These are phyloP conservation scores for Biscogniauxia marginata DNA, from an alignment of 2,329 filamentous ascomycete species.

Conservation along the genomic window DNA sequence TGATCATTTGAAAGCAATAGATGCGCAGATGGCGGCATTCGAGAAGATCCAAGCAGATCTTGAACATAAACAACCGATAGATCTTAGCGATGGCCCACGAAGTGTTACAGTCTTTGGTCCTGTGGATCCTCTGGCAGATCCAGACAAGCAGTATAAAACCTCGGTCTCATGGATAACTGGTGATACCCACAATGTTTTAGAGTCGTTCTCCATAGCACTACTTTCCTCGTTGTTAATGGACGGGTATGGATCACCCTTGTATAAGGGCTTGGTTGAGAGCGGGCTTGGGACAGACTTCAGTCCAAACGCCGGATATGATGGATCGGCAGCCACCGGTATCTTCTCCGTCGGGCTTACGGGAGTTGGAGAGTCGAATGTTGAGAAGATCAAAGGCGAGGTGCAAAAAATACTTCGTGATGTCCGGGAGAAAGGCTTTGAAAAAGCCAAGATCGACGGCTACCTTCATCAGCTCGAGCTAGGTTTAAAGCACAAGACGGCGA, in stretches of 20 bases:
- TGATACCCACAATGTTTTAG: constrained; percentile 76
- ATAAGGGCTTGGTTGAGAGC: constrained; percentile 82
- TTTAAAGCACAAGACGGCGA: constrained; percentile 93
- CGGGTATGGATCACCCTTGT: constrained; percentile 92
- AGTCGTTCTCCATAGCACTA: constrained; percentile 83
- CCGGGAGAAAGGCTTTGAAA: constrained; percentile 76
- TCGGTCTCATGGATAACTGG: constrained; percentile 91
- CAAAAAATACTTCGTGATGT: constrained; percentile 69
- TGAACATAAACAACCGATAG: constrained; percentile 74
- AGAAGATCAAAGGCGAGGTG: constrained; percentile 72
- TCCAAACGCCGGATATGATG: constrained; percentile 90
- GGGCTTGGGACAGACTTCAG: constrained; percentile 92
- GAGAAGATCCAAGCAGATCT: constrained; percentile 66
- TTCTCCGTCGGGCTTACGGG: constrained; percentile 91
- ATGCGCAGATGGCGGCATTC: constrained; percentile 72
- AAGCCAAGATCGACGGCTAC: constrained; percentile 87
- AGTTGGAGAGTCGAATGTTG: constrained; percentile 77
- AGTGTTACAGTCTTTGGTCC: constrained; percentile 75
- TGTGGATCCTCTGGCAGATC: constrained; percentile 79
- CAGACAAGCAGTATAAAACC: constrained; percentile 88
- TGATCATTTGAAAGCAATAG: constrained; percentile 77
- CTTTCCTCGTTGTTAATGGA: constrained; percentile 84
- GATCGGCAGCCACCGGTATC: constrained; percentile 71
- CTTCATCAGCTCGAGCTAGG: constrained; percentile 92
- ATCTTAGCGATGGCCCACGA: constrained; percentile 64